These are phyloP conservation scores for Galerina sulciceps DNA, from an alignment of 768 basidiomycete genomes.

Conservation along the genomic window DNA sequence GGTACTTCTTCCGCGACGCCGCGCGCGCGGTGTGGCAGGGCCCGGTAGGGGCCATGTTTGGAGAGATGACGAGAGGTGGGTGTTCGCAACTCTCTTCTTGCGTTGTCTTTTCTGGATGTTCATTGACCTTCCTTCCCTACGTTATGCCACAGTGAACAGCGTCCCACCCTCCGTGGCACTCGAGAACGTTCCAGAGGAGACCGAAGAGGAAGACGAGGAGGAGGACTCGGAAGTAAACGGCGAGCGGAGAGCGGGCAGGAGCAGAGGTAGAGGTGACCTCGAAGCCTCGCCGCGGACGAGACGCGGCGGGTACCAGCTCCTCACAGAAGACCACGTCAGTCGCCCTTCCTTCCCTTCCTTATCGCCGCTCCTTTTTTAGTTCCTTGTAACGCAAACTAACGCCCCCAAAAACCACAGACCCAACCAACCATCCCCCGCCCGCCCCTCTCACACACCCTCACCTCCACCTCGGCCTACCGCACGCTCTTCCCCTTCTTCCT, in stretches of 20 bases:
- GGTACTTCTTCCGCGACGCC: conserved; percentile 65
- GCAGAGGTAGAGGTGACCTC: conserved; percentile 40
- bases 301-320: conserved; percentile 59
- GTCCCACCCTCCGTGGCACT: neutral
- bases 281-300: conserved; percentile 57
- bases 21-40: conserved; percentile 61
- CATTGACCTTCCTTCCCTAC: neutral
- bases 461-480: conserved; percentile 55
- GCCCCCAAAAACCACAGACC: conserved; percentile 19
- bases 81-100: neutral
- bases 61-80: conserved; percentile 55
- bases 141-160: neutral
- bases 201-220: conserved; percentile 1
- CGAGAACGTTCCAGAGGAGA: neutral
- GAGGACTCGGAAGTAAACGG: conserved; percentile 11
- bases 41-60: conserved; percentile 65
- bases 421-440: conserved; percentile 28
- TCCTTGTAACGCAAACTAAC: no score
- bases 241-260: neutral
- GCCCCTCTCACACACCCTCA: conserved; percentile 27
- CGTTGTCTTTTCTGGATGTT: neutral
- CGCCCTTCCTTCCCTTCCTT: neutral
- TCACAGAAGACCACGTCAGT: conserved; percentile 56
- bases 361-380: no score
- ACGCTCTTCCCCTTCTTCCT: conserved; percentile 77